A percentile compares a stretch with the other conserved stretches of the same genome.
These are phyloP conservation scores for Chrysochromulina tobinii DNA, from an alignment of 78 protist genomes.

Conservation along the genomic window DNA sequence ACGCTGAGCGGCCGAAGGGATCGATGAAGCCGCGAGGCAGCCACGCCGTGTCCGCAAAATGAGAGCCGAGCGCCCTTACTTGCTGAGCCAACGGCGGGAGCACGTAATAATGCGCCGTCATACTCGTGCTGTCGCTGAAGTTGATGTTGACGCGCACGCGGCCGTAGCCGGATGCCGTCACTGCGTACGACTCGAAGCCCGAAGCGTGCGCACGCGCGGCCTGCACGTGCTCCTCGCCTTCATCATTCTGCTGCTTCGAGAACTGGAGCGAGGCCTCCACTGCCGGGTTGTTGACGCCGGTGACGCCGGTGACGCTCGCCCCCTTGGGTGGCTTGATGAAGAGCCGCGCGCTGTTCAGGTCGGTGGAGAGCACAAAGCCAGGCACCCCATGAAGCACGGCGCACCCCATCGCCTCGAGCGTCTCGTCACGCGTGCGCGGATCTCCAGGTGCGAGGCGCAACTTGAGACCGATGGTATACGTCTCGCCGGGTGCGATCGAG, in stretches of 20 bases:
- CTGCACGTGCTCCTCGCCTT: too few species aligned
- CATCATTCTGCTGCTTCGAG: too few species aligned
- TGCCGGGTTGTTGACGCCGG: background rate
- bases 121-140: background rate
- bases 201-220: background rate
- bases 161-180: background rate
- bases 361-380: background rate
- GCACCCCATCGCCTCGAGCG: background rate
- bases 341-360: background rate
- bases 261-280: too few species aligned
- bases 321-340: background rate
- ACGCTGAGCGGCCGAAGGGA: conserved; percentile 6
- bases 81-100: background rate
- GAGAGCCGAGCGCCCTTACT: background rate
- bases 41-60: background rate
- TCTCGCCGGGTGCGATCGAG: background rate
- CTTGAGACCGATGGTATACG: background rate
- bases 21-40: background rate
- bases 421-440: background rate
- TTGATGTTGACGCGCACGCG: background rate
- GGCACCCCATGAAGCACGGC: conserved; percentile 8
- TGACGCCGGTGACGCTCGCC: background rate
- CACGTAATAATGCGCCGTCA: background rate
- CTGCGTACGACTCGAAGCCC: background rate
- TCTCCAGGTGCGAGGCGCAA: background rate